Base-by-base conservation (phyloP, 73 alveolate genomes). In the Symbiodinium pilosum region DNA sequence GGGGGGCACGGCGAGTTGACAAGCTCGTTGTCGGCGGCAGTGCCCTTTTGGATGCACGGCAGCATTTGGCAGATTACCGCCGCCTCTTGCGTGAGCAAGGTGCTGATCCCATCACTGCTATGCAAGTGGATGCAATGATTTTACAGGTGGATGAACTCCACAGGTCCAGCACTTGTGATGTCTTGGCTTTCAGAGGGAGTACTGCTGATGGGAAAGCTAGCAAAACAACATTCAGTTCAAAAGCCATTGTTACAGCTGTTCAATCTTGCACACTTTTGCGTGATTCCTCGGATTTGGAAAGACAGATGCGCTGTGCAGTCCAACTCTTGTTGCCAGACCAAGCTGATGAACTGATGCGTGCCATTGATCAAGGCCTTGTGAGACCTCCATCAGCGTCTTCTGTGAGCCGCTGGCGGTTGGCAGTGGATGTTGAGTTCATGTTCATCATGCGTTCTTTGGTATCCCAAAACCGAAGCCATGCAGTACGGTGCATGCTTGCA, bases 361-460 rank as follows among this genome's bases (percentile, higher is more conserved):
- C 86, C 42, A 39, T 75, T 7, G 86, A 75, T 34, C 51, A 32
- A 14, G 86, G 86, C n/a, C 51, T 75, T 11, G 24, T 39, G 30
- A 2, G 24, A 30, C 51, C 86, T 1, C 86, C 86, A 11, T 11
- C 34, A 32, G 51, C 86, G 11, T 7, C 42, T 26, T 12, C 44
- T 43, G 47, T 75, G 2, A 75, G 86, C 86, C 42, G 86, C 24
- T 39, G 42, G 42, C 43, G 86, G 34, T 47, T 75, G 30, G 86
- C 86, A 8, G 86, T 75, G 51, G 86, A 75, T n/a, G 86, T 39
- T 30, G 86, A 26, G 30, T 36, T 75, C 51, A 75, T 75, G 86
- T 36, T 30, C n/a, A n/a, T 75, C 34, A n/a, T 75, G 47, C 16
- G 42, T 14, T 30, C 43, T 24, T 75, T 34, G 86, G 30, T 34